Evolutionary conservation across 179 eudicot genomes (phyloP).

Genomic region (Silene coronaria): DNA sequence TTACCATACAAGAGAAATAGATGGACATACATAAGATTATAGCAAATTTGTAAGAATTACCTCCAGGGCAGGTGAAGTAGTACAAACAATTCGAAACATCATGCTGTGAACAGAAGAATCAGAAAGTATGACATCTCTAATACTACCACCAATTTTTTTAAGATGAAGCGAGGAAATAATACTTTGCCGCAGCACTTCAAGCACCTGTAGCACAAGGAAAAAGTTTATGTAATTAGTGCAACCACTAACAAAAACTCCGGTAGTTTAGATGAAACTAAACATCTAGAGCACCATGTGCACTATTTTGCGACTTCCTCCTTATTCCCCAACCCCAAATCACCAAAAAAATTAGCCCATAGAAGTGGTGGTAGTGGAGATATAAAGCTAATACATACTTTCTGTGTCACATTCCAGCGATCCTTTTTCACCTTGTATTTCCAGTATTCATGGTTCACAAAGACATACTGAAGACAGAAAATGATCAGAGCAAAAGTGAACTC

Average conservation of each 20-base stretch:
- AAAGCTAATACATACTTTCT: constrained; percentile 52
- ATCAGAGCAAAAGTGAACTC: constrained; percentile 63
- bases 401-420: constrained; percentile 91
- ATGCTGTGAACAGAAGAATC: constrained; percentile 79
- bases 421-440: constrained; percentile 93
- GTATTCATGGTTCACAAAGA: constrained; percentile 72
- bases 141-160: constrained; percentile 49
- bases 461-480: constrained; percentile 79
- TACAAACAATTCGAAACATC: constrained; percentile 75
- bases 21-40: background rate
- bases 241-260: background rate
- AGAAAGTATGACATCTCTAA: constrained; percentile 55
- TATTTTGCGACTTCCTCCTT: background rate
- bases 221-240: background rate
- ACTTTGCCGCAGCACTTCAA: constrained; percentile 59
- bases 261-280: background rate
- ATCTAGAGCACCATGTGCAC: background rate
- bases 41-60: constrained; percentile 28
- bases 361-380: background rate
- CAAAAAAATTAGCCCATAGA: background rate
- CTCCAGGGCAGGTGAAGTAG: constrained; percentile 67
- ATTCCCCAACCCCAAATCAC: background rate
- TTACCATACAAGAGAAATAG: background rate
- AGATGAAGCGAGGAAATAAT: constrained; percentile 40
- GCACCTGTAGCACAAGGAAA: constrained; percentile 45